Base-by-base conservation (phyloP, 495 filamentous ascomycete species). In the Trichoderma asperelloides region DNA sequence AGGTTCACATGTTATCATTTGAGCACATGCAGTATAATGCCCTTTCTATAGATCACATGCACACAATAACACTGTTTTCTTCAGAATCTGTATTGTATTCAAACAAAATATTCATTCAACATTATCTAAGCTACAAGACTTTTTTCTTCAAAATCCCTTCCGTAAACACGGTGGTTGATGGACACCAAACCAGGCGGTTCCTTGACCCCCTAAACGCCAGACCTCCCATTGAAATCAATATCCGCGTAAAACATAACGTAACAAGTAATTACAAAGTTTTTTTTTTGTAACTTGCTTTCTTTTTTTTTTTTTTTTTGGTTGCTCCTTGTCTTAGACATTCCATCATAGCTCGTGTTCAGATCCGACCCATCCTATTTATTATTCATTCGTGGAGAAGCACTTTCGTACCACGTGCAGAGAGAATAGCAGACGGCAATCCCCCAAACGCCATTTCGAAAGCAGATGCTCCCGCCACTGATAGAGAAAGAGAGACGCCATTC, bases 391-490 rank as follows among this genome's bases (percentile, higher is more conserved):
- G 64, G 67, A 49, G 65, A 71, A 70, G 69, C 43, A 68, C 66
- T 64, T 69, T 64, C 65, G 68, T 70, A 65, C 67, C 64, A 67
- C 57, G 66, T 60, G 67, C 41, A 69, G 67, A 64, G 65, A 71
- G 68, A 65, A 65, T 7, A 43, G 30, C 63, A 65, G 40, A 41
- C 3, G 13, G n/a, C n/a, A 4, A 12, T 49, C 23, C 49, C 39
- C 78, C 74, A 65, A 81, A 81, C 79, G 72, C 80, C 80, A 70
- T 71, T 78, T 79, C 79, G 62, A 76, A 80, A 64, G 40, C 40
- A 39, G 13, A 23, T 15, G 8, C 28, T 28, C 21, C n/a, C n/a
- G n/a, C n/a, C 40, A 6, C 33, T 2, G 16, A 7, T 15, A 60
- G n/a, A 65, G 41, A 51, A 49, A 41, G 23, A 60, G 64, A 45